phyloP scores from a whole-genome alignment of 352 stramenopile genomes.

The Plasmopara muralis region DNA sequence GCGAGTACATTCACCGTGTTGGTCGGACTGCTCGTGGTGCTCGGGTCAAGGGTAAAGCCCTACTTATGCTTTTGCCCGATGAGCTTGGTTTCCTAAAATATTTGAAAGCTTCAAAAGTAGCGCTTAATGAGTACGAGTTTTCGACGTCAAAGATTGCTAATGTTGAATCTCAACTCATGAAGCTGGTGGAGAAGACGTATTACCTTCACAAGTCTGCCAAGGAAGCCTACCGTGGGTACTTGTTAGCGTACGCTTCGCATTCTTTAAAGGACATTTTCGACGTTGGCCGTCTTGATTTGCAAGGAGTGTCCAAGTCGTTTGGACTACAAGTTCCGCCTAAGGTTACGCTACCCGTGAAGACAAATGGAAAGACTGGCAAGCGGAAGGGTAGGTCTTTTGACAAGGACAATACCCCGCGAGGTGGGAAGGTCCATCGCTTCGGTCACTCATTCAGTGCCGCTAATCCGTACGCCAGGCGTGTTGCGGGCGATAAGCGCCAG shows the following conservation, averaged over 20 bases:
- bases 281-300: slow-evolving; percentile 95
- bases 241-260: slow-evolving; percentile 97
- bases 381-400: slow-evolving; percentile 59
- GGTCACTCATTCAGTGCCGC: slow-evolving; percentile 95
- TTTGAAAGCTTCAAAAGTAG: slow-evolving; percentile 95
- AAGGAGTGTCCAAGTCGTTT: slow-evolving; percentile 95
- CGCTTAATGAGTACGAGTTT: slow-evolving; percentile 99
- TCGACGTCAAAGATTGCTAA: slow-evolving; percentile 96
- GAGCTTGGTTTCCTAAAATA: slow-evolving; percentile 98
- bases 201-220: slow-evolving; percentile 97
- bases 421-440: slow-evolving; percentile 63
- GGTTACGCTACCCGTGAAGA: slow-evolving; percentile 93
- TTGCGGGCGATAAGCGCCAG: slow-evolving; percentile 88
- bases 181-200: slow-evolving; percentile 99
- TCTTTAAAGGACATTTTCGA: slow-evolving; percentile 98
- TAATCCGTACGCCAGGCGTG: slow-evolving; percentile 96
- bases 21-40: slow-evolving; percentile 83
- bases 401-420: slow-evolving; percentile 35
- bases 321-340: slow-evolving; percentile 95
- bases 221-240: slow-evolving; percentile 97
- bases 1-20: slow-evolving; percentile 97
- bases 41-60: slow-evolving; percentile 87
- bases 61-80: slow-evolving; percentile 97
- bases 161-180: slow-evolving; percentile 95
- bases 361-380: slow-evolving; percentile 68